Evolutionary conservation across 768 basidiomycete genomes (phyloP).

Genomic region (Pisolithus albus): DNA sequence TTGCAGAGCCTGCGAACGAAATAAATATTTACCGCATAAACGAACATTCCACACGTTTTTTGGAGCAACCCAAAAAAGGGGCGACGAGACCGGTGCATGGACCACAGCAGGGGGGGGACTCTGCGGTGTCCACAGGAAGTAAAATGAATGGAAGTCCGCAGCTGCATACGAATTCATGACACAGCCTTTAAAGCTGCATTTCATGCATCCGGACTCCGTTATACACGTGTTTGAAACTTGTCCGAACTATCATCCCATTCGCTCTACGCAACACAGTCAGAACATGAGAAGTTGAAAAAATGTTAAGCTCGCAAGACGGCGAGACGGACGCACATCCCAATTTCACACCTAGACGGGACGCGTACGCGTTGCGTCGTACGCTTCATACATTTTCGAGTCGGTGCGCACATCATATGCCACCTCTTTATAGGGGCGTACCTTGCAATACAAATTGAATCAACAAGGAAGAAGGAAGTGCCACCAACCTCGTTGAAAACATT

Average conservation of each 20-base stretch:
- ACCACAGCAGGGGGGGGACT: constrained; percentile 24
- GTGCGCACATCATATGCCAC: constrained; percentile 52
- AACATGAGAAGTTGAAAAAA: not conserved
- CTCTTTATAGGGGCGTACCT: constrained; percentile 55
- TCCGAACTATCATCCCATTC: not conserved
- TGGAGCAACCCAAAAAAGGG: constrained; percentile 7
- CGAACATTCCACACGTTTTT: constrained; percentile 12
- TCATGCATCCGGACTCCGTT: constrained; percentile 3
- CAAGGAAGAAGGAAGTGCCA: constrained; percentile 11
- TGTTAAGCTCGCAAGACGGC: not conserved
- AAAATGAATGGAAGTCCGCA: constrained; percentile 24
- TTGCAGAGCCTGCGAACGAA: constrained; percentile 1
- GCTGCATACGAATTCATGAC: constrained; percentile 18
- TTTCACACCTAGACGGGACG: not conserved
- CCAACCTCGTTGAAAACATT: constrained; percentile 40
- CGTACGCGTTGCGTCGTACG: not conserved
- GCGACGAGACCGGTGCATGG: constrained; percentile 15
- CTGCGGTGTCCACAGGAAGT: constrained; percentile 14
- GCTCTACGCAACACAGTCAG: not conserved
- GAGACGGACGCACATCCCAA: not conserved
- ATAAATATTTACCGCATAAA: constrained; percentile 3
- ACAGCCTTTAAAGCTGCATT: constrained; percentile 15
- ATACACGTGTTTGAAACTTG: not conserved
- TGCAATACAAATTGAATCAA: not conserved
- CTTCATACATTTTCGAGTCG: constrained; percentile 38